Evolutionary conservation across 2,329 filamentous ascomycete genomes (phyloP), one percentile per base, ranked within the genome.

Genomic region (Alternaria alternata): DNA sequence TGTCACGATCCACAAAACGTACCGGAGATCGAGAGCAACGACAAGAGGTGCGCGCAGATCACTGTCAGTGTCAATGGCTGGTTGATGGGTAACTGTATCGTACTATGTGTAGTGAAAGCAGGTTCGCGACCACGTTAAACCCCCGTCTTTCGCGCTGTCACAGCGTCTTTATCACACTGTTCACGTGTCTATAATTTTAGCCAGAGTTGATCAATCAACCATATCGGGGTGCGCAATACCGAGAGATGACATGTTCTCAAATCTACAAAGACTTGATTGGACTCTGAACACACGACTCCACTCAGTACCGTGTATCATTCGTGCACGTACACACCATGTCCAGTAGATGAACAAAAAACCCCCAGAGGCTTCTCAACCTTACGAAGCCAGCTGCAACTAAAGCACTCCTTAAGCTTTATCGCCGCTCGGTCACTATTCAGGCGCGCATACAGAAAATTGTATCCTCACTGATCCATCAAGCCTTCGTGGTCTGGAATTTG

Each of bases 41-140:
- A 9, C 20, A 47, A 7, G 32, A 48, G 14, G 8, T 18, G 46
- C 46, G 34, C 2, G 48, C 41, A 5, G 48, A 59, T 11, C 39
- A 56, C 32, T 72, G 70, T 49, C 65, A 58, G 8, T 73, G 70
- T 43, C 62, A 72, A 41, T 74, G 69, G 68, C 49, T 66, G 43
- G 14, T 49, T 36, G 34, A 34, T 24, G 8, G 30, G 22, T 36
- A n/a, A n/a, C 20, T 24, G 7, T 22, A 24, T 66, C 11, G 7
- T 34, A 46, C 22, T 3, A n/a, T 18, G 18, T 14, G 3, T 12
- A 36, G 11, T 8, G 16, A 34, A n/a, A 11, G n/a, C 32, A 49
- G 38, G 20, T 16, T 24, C 20, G 20, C 22, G 8, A 7, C 8
- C 7, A 0, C 14, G 12, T 18, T 8, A 36, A n/a, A 5, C n/a